Base-by-base conservation (phyloP, 2,329 filamentous ascomycete species). In the Alternaria postmessia region DNA sequence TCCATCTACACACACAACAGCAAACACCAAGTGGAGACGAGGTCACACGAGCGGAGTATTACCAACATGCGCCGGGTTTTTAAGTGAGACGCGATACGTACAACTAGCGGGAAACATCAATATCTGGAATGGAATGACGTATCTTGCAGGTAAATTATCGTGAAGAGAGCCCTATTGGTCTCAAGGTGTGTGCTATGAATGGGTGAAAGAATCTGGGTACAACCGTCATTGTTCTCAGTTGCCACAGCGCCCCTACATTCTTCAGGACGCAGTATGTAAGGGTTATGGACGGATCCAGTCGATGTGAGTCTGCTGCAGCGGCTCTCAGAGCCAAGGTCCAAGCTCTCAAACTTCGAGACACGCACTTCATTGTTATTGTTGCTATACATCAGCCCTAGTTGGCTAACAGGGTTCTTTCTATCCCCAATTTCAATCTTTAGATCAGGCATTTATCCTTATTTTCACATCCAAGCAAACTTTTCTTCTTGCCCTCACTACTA, bases 11-110 rank as follows among this genome's bases (percentile, higher is more conserved):
- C 30, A 11, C 26, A 32, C 30, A 30, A 47, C 20, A 20, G 11
- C 26, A 28, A 7, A 30, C 5, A 20, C 26, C 30, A 20, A 20
- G 20, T 5, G 16, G 18, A 18, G n/a, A 30, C 28, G 18, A 47
- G 28, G 18, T 14, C 18, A 18, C 28, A 32, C n/a, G 28, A 11
- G 42, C 9, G 6, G 34, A 6, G 26, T 20, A 32, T 26, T 24
- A 42, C 36, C 34, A 36, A 20, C n/a, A 24, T 16, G 39, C 36
- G 14, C 36, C 28, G 3, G 26, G 30, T 18, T 30, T 48, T 28
- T 51, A 59, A 49, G 14, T 3, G 34, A 20, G n/a, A 26, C 51
- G 30, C n/a, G 51, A 55, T 39, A 12, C 43, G 11, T 48, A 24
- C 30, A 7, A 16, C 12, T n/a, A 41, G 34, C 4, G 11, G 9